phyloP scores from a whole-genome alignment of 1,284 basidiomycete genomes.

The Vanrija pseudolonga region DNA sequence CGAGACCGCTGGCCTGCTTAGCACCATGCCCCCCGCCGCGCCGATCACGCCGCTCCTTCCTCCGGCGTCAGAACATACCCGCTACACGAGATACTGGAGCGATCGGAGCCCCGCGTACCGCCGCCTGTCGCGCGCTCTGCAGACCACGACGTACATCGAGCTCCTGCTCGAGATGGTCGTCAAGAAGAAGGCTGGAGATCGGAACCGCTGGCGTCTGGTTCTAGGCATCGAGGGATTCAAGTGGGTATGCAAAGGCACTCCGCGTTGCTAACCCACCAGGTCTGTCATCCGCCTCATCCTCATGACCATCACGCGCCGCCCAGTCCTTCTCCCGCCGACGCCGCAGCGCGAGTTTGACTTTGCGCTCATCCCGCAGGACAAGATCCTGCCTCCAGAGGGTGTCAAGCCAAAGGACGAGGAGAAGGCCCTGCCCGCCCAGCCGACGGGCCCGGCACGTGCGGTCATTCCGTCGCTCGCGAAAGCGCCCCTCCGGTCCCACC shows the following conservation, averaged over 20 bases:
- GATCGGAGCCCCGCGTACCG: slow-evolving; percentile 65
- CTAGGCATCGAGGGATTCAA: slow-evolving; percentile 72
- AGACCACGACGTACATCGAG: slow-evolving; percentile 71
- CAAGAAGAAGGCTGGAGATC: slow-evolving; percentile 57
- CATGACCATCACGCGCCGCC: slow-evolving; percentile 66
- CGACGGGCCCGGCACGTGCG: slow-evolving; percentile 51
- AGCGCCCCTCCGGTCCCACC: slow-evolving; percentile 57
- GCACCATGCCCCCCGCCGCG: slow-evolving; percentile 4
- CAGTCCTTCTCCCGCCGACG: slow-evolving; percentile 67
- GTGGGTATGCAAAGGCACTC: slow-evolving; percentile 52
- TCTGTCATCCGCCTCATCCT: slow-evolving; percentile 66
- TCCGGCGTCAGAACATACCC: slow-evolving; percentile 40
- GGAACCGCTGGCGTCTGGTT: slow-evolving; percentile 66
- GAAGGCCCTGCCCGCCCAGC: slow-evolving; percentile 4
- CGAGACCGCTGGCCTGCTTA: background rate
- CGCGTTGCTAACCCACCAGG: slow-evolving; percentile 50
- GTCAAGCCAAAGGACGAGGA: background rate
- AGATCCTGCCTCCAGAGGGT: background rate
- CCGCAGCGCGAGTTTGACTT: slow-evolving; percentile 83
- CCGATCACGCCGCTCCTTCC: slow-evolving; percentile 32
- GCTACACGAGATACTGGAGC: slow-evolving; percentile 77
- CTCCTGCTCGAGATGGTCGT: slow-evolving; percentile 84
- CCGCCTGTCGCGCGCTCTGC: slow-evolving; percentile 67
- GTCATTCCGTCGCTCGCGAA: slow-evolving; percentile 39
- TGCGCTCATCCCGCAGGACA: slow-evolving; percentile 55